These are phyloP conservation scores for Rosa persica DNA, from an alignment of 306 rosid genomes.

Conservation along the genomic window DNA sequence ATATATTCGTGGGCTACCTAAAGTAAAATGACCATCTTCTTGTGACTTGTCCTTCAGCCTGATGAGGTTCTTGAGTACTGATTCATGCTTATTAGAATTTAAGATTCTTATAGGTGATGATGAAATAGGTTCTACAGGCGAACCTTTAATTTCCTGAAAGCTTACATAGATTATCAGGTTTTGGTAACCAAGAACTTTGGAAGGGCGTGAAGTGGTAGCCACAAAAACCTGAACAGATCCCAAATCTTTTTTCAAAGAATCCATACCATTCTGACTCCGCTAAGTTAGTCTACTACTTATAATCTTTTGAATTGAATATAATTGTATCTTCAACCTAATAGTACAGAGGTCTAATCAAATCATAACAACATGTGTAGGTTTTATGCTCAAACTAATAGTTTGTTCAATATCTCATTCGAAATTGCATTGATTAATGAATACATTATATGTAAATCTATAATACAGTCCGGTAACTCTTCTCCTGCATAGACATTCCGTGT, in stretches of 20 bases:
- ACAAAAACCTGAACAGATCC: conserved; percentile 56
- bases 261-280: conserved; percentile 58
- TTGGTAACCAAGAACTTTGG: conserved; percentile 90
- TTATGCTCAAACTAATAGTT: too few relatives aligned
- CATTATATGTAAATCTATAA: too few relatives aligned
- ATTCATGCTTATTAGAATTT: conserved; percentile 53
- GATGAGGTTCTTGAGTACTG: conserved; percentile 35
- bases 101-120: conserved; percentile 87
- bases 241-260: conserved; percentile 64
- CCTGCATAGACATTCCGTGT: too few relatives aligned
- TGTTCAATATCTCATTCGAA: too few relatives aligned
- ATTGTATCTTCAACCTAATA: too few relatives aligned
- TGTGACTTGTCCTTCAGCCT: conserved; percentile 52
- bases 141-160: conserved; percentile 88
- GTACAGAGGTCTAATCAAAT: too few relatives aligned
- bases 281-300: conserved; percentile 39
- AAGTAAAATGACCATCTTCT: conserved; percentile 35
- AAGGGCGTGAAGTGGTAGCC: conserved; percentile 96
- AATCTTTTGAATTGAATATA: conserved; percentile 22
- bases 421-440: too few relatives aligned
- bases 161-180: conserved; percentile 53
- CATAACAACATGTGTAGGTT: too few relatives aligned
- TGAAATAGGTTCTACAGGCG: conserved; percentile 98
- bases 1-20: conserved; percentile 45
- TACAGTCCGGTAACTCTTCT: too few relatives aligned